A percentile compares a stretch with the other conserved stretches of the same genome.
phyloP scores from a whole-genome alignment of 192 early-diverging fungal species.

The Coemansia sp. region DNA sequence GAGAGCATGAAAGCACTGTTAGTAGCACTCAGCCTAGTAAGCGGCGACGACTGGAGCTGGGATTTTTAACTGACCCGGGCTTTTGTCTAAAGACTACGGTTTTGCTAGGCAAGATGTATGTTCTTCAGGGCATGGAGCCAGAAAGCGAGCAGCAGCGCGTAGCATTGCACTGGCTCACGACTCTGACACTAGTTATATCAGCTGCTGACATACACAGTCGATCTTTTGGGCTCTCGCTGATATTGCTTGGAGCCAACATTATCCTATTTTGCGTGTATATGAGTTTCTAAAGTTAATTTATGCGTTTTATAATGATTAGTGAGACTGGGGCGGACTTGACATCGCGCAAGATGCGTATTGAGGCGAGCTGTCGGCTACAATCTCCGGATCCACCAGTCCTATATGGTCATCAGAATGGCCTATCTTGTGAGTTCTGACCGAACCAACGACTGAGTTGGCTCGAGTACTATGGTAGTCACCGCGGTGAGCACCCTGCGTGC shows the following conservation, averaged over 20 bases:
- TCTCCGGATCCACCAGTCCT: not conserved
- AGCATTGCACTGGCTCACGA: conserved; percentile 23
- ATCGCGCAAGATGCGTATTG: not conserved
- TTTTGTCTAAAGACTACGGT: conserved; percentile 46
- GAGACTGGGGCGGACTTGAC: not conserved
- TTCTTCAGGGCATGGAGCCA: conserved; percentile 25
- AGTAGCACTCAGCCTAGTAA: conserved; percentile 9
- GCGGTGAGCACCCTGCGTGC: conserved; percentile 31
- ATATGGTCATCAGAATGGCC: not conserved
- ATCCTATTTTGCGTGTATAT: not conserved
- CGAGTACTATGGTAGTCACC: not conserved
- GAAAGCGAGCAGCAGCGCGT: conserved; percentile 4
- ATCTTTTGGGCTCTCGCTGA: conserved; percentile 28
- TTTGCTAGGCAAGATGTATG: conserved; percentile 40
- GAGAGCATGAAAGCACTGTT: not conserved
- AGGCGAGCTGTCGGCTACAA: not conserved
- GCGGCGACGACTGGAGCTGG: not conserved
- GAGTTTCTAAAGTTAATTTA: not conserved
- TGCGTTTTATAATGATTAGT: not conserved
- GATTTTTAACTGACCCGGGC: conserved; percentile 7
- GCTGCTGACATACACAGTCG: conserved; percentile 40
- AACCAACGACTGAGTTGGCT: not conserved
- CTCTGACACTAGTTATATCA: conserved; percentile 37
- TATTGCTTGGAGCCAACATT: conserved; percentile 28
- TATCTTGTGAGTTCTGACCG: not conserved